Base-by-base conservation (phyloP, 768 basidiomycete species). In the Terana coerulea region DNA sequence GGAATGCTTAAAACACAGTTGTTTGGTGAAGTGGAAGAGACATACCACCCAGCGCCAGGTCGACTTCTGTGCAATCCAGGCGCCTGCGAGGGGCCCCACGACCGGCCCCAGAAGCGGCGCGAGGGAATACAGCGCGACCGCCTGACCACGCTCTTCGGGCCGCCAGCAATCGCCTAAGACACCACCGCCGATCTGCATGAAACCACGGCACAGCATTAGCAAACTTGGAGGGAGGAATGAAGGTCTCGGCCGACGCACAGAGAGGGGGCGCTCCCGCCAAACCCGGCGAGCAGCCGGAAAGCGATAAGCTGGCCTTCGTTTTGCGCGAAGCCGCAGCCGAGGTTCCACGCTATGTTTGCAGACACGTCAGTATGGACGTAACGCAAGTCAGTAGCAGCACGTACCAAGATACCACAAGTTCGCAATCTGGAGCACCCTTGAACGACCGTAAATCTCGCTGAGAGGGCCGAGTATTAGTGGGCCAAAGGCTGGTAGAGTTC, bases 21-120 rank as follows among this genome's bases (percentile, higher is more conserved):
- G 12, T 22, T 4, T 6, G 28, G 31, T 15, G 2, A 17, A 2
- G n/a, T 41, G 25, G 24, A 11, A 14, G 21, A 24, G 6, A 70
- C 79, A 33, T 64, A 80, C 81, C 41, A 86, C 84, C 86, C 84
- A 88, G 63, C 83, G 72, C 87, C 87, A 89, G 0, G 80, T 82
- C 0, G 81, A 75, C 33, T 68, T 70, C 41, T 87, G 71, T 0
- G 82, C 79, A 26, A 90, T 79, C 73, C 83, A 86, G 24, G 79
- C 82, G 5, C 84, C 85, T 15, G 79, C 77, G 4, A 84, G 66
- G 3, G 85, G 85, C 1, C 84, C 86, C 19, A 85, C 50, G 2
- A 81, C 81, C 0, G 86, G 83, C 5, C 86, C 86, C 3, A 88
- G 66, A 7, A 88, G 54, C 0, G 85, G 85, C 1, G 83, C 82